These are phyloP conservation scores for Aspergillus arachidicola DNA, from an alignment of 2,329 filamentous ascomycete genomes.

Conservation along the genomic window DNA sequence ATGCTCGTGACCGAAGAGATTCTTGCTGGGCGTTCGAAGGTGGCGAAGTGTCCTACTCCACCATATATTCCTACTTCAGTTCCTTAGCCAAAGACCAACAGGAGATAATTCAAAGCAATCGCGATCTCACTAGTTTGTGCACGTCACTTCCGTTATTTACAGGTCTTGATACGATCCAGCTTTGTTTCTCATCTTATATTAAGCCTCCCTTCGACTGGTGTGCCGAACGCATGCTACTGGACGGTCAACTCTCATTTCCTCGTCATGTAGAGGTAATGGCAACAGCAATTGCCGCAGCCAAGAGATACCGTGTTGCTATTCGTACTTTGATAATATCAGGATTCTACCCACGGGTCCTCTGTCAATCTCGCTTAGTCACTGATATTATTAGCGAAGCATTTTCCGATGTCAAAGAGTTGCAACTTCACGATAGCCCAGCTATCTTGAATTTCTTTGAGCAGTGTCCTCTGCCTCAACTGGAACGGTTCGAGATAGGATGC, in stretches of 20 bases:
- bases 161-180: conserved; percentile 2
- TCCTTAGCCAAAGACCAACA: conserved; percentile 2
- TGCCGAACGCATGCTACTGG: conserved; percentile 6
- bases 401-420: neutral
- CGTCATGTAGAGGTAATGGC: conserved; percentile 2
- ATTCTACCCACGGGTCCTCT: neutral
- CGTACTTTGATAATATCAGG: conserved; percentile 1
- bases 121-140: neutral
- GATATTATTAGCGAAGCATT: conserved; percentile 1
- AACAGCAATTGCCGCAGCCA: neutral
- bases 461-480: neutral
- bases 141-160: conserved; percentile 5
- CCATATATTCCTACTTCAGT: conserved; percentile 7
- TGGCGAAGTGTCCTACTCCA: neutral
- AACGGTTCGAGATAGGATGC: neutral
- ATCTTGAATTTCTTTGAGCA: neutral
- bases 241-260: conserved; percentile 1
- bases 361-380: neutral
- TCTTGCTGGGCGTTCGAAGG: neutral
- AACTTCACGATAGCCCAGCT: neutral
- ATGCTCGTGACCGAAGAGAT: conserved; percentile 3
- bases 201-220: conserved; percentile 1
- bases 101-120: neutral
- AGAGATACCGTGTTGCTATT: neutral
- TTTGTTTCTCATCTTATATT: neutral